Evolutionary conservation across 1,284 basidiomycete species (phyloP).

Genomic region (Cryptococcus jaspeensis): DNA sequence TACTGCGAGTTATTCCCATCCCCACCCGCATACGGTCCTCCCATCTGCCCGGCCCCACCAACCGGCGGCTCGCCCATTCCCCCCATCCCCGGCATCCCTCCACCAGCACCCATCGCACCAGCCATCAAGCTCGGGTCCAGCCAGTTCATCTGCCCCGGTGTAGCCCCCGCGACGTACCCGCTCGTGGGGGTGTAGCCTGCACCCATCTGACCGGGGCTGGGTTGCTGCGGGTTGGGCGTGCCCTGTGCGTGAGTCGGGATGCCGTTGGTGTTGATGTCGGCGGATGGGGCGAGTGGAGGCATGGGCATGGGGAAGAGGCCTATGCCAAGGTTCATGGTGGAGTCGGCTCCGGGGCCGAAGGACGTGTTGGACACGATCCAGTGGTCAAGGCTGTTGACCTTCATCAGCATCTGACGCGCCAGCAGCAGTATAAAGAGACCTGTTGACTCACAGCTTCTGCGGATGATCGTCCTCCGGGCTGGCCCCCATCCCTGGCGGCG

Average conservation of each 20-base stretch:
- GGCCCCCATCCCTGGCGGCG: conserved; percentile 7
- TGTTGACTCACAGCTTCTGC: conserved; percentile 25
- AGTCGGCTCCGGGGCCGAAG: conserved; percentile 27
- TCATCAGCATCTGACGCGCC: not conserved
- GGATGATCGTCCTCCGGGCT: conserved; percentile 36
- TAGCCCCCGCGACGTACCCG: not conserved
- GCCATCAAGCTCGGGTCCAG: conserved; percentile 19
- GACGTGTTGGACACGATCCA: conserved; percentile 32
- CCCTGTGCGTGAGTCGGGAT: not conserved
- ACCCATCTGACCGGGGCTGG: not conserved
- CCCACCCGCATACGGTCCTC: not conserved
- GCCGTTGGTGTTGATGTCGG: not conserved
- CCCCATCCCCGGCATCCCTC: not conserved
- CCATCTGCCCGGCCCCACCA: not conserved
- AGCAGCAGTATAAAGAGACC: not conserved
- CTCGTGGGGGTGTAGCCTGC: no score
- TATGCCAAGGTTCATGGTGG: conserved; percentile 11
- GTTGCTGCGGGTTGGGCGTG: not conserved
- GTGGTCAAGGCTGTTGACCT: conserved; percentile 27
- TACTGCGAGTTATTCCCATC: conserved; percentile 31
- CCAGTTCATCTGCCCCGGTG: conserved; percentile 6
- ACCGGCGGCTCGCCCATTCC: not conserved
- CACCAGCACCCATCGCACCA: conserved; percentile 2
- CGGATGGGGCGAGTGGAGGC: not conserved
- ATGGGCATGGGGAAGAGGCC: not conserved